Base-by-base conservation (phyloP, 768 basidiomycete genomes). In the Mycena chlorophos region DNA sequence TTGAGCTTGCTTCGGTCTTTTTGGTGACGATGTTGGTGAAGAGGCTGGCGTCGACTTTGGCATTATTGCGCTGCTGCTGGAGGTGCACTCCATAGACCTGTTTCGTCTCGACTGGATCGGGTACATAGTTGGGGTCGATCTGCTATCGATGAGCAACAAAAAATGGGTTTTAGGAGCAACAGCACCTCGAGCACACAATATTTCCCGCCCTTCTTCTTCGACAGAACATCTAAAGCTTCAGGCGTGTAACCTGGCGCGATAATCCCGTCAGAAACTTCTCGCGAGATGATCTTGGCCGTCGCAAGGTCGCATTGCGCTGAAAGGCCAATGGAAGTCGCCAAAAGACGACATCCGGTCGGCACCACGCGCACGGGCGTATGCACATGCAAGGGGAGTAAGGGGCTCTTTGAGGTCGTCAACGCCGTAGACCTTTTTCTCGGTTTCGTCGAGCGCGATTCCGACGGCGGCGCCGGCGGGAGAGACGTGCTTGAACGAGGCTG, bases 271-370 rank as follows among this genome's bases (percentile, higher is more conserved):
- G 97, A 98, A 10, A 99, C 97, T 69, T 99, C 97, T 17, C 97
- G 84, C n/a, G 94, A 95, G 68, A 99, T 97, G 69, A 99, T 95
- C 61, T 86, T 87, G 39, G 97, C 97, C 8, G 97, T 98, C 1
- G 92, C 88, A 31, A 94, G 77, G 68, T 99, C 97, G 74, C 95
- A 97, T 19, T 87, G 84, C 25, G 89, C 87, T 17, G 94, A 97
- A 12, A 99, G 80, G 0, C 94, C 97, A 64, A 99, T 95, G 70
- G n/a, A 98, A 99, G 75, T 99, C 97, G 4, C 97, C 97, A 69
- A 98, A 99, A 2, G 96, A 98, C 1, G 96, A 98, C 97, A 99
- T 99, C 51, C 97, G 87, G 70, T 99, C 97, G 22, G 97, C 96
- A 54, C 94, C 96, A 67, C 97, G 86, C 46, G 97, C 97, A 43